Base-by-base conservation (phyloP, 805 yeast genomes). In the Ogataea nitratoaversa region DNA sequence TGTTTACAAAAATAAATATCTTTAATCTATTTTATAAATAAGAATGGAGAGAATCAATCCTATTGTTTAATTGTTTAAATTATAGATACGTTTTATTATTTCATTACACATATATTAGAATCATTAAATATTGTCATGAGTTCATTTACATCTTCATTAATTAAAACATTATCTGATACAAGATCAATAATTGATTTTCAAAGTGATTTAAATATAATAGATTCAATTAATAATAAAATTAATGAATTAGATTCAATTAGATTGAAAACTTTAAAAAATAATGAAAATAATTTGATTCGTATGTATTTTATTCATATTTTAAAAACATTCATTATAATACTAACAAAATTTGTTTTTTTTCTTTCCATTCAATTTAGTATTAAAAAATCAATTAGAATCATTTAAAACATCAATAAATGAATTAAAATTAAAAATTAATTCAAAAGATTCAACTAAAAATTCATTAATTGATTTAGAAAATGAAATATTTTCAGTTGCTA, bases 401-500 rank as follows among this genome's bases (percentile, higher is more conserved):
- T 42, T 47, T 31, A 42, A 46, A 32, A 28, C 34, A 14, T 41
- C 50, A 2, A 38, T 64, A 8, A 42, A 50, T 1, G 56, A 56
- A n/a, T 33, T 62, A 33, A 59, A 57, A 35, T 34, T 47, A 5
- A 61, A 68, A 8, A 49, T 53, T 7, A 52, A 54, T 9, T 46
- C 65, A 34, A 47, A 48, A 18, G 63, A 29, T 16, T 14, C 62
- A n/a, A 50, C 59, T 7, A 58, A 60, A 27, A 42, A 49, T 1
- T 60, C 62, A 13, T 50, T 68, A 13, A 59, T 60, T 24, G 50
- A 56, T 11, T 49, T 64, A 11, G 80, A 76, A 46, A 66, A 65
- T 30, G 56, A 65, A 28, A 76, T 78, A 36, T 70, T 79, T 32
- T 57, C 70, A 8, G 54, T 77, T 8, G 82, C 82, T 3, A 76